Evolutionary conservation across 371 early-diverging fungal genomes (phyloP), one percentile per base, ranked within the genome.

Genomic region (Scutellospora calospora): DNA sequence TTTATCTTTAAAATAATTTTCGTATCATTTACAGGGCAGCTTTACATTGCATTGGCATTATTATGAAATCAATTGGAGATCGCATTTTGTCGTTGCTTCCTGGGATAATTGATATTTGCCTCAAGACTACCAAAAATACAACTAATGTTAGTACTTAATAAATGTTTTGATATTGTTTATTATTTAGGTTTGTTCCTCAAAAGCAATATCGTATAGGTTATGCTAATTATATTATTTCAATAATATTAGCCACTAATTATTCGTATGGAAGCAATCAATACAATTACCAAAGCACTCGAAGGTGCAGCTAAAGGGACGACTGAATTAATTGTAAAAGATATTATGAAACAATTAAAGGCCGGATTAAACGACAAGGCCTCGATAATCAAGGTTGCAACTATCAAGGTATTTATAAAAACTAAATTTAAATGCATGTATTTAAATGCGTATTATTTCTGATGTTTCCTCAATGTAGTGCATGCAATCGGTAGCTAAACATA

Each of bases 251-350:
- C 95, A 52, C 80, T 95, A 3, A 81, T 90, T 1, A 80, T 97
- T 69, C 85, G 95, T 38, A 85, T 91, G 14, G 97, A 96, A 84
- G 90, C 93, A 5, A 84, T 94, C 54, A 86, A 90, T 41, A 90
- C 96, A 18, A 86, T 97, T 35, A 87, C 88, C 0, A 83, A 89
- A 57, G 82, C 94, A 38, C 81, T 98, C 14, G 89, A 88, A 60
- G 97, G 96, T 8, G 95, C 95, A 4, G 95, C 96, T 38, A 93
- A 93, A 71, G 94, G 93, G 12, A 89, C 93, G 16, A 87, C 87
- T 0, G 98, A 97, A 20, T 81, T 87, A 5, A 90, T 90, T 35
- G 83, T 91, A 57, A 94, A 93, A 81, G 98, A 98, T 27, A 83
- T 95, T 16, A 83, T 91, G 69, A 96, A 96, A 83, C 81, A 88